phyloP scores from a whole-genome alignment of 805 yeast species.

The Metschnikowia bowlesiae region DNA sequence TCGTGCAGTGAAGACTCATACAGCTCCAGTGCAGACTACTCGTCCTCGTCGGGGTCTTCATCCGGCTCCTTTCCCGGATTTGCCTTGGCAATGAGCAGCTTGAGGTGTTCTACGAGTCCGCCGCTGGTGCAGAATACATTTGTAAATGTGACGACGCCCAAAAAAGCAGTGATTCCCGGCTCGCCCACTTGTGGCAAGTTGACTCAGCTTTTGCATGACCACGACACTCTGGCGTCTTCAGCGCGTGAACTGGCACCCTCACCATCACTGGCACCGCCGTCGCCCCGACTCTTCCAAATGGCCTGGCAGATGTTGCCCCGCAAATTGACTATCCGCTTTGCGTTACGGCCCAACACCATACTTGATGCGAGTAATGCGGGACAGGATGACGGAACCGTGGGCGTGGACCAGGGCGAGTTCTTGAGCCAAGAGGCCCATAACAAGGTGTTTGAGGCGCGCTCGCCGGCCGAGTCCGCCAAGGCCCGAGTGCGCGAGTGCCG shows the following conservation, averaged over 20 bases:
- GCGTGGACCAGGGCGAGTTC: neutral
- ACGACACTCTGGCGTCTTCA: neutral
- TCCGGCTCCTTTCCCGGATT: neutral
- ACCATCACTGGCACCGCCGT: neutral
- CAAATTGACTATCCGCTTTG: neutral
- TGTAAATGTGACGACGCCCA: neutral
- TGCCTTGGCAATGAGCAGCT: neutral
- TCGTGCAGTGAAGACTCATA: slow-evolving; percentile 3
- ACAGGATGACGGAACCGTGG: neutral
- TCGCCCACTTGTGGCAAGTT: slow-evolving; percentile 3
- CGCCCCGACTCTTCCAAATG: neutral
- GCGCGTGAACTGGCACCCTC: neutral
- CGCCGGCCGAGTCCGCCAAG: neutral
- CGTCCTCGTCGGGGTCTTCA: neutral
- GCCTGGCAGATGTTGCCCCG: slow-evolving; percentile 4
- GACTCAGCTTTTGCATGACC: neutral
- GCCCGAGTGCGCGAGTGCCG: slow-evolving; percentile 14
- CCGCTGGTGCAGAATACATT: slow-evolving; percentile 2
- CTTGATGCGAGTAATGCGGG: neutral
- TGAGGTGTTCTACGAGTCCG: neutral
- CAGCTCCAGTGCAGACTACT: slow-evolving; percentile 1
- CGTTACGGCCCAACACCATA: neutral
- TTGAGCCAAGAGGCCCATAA: neutral
- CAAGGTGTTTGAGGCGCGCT: neutral
- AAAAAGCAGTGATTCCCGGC: neutral